Evolutionary conservation across 2,329 filamentous ascomycete genomes (phyloP).

Genomic region (Aspergillus carbonarius): DNA sequence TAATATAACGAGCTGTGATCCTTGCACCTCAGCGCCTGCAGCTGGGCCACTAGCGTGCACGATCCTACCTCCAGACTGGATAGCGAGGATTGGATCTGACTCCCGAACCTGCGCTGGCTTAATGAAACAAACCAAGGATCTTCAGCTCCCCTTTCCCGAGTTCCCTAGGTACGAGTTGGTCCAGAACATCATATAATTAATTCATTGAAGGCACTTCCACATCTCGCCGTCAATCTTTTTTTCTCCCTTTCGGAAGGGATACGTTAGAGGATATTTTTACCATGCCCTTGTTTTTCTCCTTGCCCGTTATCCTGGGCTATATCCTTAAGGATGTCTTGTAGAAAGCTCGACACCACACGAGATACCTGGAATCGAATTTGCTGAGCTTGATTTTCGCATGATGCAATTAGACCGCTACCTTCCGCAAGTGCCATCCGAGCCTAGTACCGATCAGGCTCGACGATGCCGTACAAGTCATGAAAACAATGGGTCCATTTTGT

Average conservation of each 20-base stretch:
- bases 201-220: neutral
- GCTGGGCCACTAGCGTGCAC: constrained; percentile 8
- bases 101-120: neutral
- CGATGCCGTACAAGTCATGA: neutral
- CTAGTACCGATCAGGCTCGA: neutral
- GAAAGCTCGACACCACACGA: neutral
- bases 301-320: neutral
- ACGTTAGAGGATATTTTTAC: neutral
- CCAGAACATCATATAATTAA: neutral
- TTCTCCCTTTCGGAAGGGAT: neutral
- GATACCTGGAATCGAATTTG: neutral
- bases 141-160: neutral
- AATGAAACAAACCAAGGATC: constrained; percentile 2
- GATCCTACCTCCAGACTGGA: constrained; percentile 5
- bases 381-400: neutral
- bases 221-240: neutral
- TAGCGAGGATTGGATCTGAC: neutral
- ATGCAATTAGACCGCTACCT: neutral
- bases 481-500: neutral
- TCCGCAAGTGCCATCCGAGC: neutral
- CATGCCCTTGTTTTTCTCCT: neutral
- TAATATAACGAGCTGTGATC: neutral
- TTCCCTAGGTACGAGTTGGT: neutral
- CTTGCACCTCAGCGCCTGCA: constrained; percentile 2
- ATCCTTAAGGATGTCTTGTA: neutral